Base-by-base conservation (phyloP, 202 grass and related monocot species). In the Setaria viridis region DNA sequence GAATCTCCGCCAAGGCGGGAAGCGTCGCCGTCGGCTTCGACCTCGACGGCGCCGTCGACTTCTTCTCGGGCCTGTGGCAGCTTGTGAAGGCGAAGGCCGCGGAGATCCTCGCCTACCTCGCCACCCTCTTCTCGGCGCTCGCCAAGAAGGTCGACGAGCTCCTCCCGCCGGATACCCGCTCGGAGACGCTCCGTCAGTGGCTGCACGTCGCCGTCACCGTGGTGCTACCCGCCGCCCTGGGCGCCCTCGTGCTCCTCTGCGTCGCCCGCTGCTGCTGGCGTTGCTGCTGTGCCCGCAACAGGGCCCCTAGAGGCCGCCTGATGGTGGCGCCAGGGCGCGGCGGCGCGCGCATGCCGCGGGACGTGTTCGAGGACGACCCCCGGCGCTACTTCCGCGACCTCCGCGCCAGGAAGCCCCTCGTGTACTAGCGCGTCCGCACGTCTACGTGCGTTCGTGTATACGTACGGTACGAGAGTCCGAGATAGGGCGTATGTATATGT, bases 301-400 rank as follows among this genome's bases (percentile, higher is more conserved):
- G 25, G 25, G 25, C 25, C 25, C 25, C 25, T 25, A 25, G 25
- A 8, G 7, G n/a, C 3, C 1, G 43, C 12, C 70, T 2, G 29
- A 91, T 91, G 85, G 82, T 6, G 9, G 85, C 81, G n/a, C 89
- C 89, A 0, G 85, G 89, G 11, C 70, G 64, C 65, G 6, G 19
- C 20, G 77, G 85, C 48, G 64, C 19, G 30, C 76, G 53, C 70
- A 82, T 88, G 57, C 76, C 37, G 62, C 59, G 82, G 11, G 20
- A 0, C 25, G 79, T 4, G n/a, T 91, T 88, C 55, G 89, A 72
- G 54, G 64, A 2, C 47, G 1, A 64, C 46, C 82, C 82, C 3
- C 59, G 57, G 0, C 0, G 1, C 17, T 89, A 91, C 67, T 91
- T 91, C 50, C 68, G 12, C 15, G 66, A 65, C 69, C 77, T 84